Percentiles rank a stretch among this genome's conserved stretches.
These are phyloP conservation scores for Acer negundo DNA, from an alignment of 345 rosid species.

Conservation along the genomic window DNA sequence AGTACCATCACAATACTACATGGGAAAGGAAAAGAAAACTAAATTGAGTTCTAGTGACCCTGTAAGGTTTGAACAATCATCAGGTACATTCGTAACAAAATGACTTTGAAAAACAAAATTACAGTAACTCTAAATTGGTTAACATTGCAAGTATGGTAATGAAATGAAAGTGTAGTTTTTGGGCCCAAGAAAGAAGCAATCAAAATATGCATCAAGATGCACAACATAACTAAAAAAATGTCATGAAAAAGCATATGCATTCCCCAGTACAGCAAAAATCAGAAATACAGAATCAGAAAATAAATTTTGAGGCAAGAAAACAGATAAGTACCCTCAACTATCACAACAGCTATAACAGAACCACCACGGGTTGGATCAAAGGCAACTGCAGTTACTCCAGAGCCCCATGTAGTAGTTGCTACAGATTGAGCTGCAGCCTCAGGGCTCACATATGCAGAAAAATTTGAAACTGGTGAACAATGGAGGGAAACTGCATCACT, in stretches of 20 bases:
- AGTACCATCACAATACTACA: background rate
- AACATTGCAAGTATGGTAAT: no score
- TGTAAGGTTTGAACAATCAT: background rate
- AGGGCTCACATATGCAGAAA: slow-evolving; percentile 98
- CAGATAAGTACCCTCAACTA: slow-evolving; percentile 82
- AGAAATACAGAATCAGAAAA: slow-evolving; percentile 19
- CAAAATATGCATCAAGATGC: slow-evolving; percentile 4
- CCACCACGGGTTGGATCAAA: slow-evolving; percentile 99
- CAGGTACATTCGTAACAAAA: background rate
- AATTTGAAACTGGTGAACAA: slow-evolving; percentile 98
- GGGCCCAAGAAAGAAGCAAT: background rate
- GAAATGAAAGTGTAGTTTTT: background rate
- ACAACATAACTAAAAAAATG: background rate
- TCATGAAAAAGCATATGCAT: background rate
- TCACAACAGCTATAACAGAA: slow-evolving; percentile 95
- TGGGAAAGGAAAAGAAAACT: background rate
- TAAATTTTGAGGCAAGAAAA: slow-evolving; percentile 10
- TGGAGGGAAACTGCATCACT: slow-evolving; percentile 69
- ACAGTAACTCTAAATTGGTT: background rate
- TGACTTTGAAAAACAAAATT: background rate
- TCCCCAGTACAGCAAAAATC: slow-evolving; percentile 14
- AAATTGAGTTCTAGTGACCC: background rate
- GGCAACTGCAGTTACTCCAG: slow-evolving; percentile 99
- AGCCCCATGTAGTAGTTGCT: slow-evolving; percentile 99
- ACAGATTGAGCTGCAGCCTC: slow-evolving; percentile 98